These are phyloP conservation scores for Pestalotiopsis sp. DNA, from an alignment of 2,329 filamentous ascomycete genomes.

Conservation along the genomic window DNA sequence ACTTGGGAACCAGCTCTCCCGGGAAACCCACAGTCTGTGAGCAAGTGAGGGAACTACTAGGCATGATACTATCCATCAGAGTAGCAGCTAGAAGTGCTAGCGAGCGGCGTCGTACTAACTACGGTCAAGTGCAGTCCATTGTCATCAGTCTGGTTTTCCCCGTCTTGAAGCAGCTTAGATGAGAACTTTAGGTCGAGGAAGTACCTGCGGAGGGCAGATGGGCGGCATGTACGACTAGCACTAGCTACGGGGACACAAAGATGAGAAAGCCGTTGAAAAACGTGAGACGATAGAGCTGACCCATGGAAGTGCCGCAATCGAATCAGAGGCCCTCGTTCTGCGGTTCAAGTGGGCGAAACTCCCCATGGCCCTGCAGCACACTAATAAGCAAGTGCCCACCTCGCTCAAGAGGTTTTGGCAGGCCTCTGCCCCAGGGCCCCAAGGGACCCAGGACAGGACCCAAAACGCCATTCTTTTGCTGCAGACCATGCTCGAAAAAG, in stretches of 20 bases:
- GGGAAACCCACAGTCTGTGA: not conserved
- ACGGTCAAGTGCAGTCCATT: not conserved
- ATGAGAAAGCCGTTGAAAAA: conserved; percentile 1
- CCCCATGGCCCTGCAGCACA: not conserved
- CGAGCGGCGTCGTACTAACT: not conserved
- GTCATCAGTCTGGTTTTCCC: too few species aligned
- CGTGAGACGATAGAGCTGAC: not conserved
- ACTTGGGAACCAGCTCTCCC: not conserved
- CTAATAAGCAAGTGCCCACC: not conserved
- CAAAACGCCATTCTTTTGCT: not conserved
- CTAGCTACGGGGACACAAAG: not conserved
- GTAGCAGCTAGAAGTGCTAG: not conserved
- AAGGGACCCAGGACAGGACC: not conserved
- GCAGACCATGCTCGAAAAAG: conserved; percentile 2
- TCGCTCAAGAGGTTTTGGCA: not conserved
- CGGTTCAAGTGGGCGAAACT: conserved; percentile 1
- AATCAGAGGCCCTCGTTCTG: not conserved
- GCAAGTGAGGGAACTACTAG: not conserved
- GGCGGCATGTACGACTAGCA: not conserved
- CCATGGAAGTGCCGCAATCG: not conserved
- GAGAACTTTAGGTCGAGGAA: not conserved
- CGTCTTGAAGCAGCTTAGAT: not conserved
- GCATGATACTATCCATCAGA: not conserved
- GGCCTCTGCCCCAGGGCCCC: not conserved
- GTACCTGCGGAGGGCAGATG: not conserved